Evolutionary conservation across 345 rosid species (phyloP).

Genomic region (Gossypium anomalum): DNA sequence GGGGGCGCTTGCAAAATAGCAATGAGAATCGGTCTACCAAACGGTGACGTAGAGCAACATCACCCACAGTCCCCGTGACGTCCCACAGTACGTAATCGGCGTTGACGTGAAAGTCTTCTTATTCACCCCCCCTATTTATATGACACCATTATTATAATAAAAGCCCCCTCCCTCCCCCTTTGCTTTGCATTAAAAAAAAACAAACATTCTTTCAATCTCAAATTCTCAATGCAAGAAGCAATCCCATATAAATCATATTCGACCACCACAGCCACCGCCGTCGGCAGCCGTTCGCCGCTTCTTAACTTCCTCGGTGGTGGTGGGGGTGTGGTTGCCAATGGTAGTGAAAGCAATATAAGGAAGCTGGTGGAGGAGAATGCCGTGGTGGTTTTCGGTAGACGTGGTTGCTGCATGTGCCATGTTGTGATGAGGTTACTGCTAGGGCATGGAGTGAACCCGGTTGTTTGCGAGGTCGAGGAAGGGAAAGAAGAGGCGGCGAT

Average conservation of each 20-base stretch:
- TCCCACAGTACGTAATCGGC: slow-evolving; percentile 41
- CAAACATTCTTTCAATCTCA: neutral
- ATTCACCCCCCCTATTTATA: neutral
- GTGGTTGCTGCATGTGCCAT: slow-evolving; percentile 74
- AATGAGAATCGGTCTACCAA: slow-evolving; percentile 34
- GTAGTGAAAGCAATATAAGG: slow-evolving; percentile 18
- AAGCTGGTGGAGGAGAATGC: slow-evolving; percentile 54
- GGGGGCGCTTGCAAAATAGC: slow-evolving; percentile 2
- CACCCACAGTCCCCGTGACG: slow-evolving; percentile 49
- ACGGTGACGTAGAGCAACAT: slow-evolving; percentile 40
- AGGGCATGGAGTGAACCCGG: slow-evolving; percentile 77
- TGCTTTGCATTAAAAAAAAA: neutral
- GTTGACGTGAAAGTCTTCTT: slow-evolving; percentile 52
- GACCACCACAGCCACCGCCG: slow-evolving; percentile 17
- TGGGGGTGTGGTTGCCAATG: slow-evolving; percentile 12
- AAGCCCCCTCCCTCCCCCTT: neutral
- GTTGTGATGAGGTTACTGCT: slow-evolving; percentile 61
- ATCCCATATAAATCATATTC: slow-evolving; percentile 37
- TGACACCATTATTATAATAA: neutral
- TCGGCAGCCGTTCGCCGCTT: slow-evolving; percentile 20
- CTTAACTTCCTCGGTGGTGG: slow-evolving; percentile 4
- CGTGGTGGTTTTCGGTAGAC: slow-evolving; percentile 51
- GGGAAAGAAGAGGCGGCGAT: slow-evolving; percentile 38
- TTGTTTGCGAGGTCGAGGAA: slow-evolving; percentile 56
- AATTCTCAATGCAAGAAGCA: slow-evolving; percentile 51